Base-by-base conservation (phyloP, 371 early-diverging fungal genomes). In the Circinella minor region DNA sequence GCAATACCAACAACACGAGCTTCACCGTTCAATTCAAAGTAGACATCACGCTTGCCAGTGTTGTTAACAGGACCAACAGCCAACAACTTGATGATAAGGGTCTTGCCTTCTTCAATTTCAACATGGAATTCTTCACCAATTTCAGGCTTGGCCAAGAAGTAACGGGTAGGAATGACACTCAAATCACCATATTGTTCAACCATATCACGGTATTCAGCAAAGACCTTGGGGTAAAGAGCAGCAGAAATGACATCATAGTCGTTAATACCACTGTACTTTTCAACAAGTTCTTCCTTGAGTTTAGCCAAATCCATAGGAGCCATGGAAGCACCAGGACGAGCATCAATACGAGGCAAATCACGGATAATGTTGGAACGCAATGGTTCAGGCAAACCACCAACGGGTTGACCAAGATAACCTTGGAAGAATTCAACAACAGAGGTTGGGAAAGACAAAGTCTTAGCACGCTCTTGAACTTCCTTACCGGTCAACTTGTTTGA, bases 341-440 rank as follows among this genome's bases (percentile, higher is more conserved):
- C 91, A 39, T 94, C 90, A 68, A 98, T 90, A 43, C 90, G 87
- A 51, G 89, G 88, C 55, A 93, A 75, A 46, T 91, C 85, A 61
- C 90, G 87, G 71, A 98, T 89, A 69, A 98, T 95, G 66, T 90
- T 82, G 13, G 89, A 81, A 36, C 97, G 90, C 64, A 98, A 82
- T 37, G 92, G 93, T 74, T 98, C 97, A 14, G 94, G 93, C 90
- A 95, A 97, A 20, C 98, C 98, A 72, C 95, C 96, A 67, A 91
- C 89, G 36, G 98, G 98, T 77, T 94, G 93, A 62, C 98, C 98
- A 7, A 98, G 84, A 71, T 90, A 93, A 46, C 98, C 98, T 79
- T 96, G 96, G 91, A 94, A 96, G 86, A 95, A 96, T 77, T 98
- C 98, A 15, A 98, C 90, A 9, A 98, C 96, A 17, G 94, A 94